A percentile compares a stretch with the other conserved stretches of the same genome.
These are phyloP conservation scores for Cinnamomum chago DNA, from an alignment of 164 flowering plant species.

Conservation along the genomic window DNA sequence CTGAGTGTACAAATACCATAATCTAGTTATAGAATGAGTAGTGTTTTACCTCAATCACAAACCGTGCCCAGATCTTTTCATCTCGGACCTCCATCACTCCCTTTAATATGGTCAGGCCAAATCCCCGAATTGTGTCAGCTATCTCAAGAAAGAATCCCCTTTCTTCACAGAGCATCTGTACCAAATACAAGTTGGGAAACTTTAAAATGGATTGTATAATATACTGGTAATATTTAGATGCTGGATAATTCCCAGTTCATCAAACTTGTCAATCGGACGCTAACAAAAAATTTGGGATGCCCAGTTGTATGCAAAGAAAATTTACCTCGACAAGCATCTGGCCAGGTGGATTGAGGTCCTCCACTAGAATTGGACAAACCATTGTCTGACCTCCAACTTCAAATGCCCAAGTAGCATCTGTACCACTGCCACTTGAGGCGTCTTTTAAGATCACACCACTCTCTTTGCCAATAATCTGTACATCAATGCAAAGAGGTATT, in stretches of 20 bases:
- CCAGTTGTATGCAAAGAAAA: neutral
- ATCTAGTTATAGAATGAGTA: neutral
- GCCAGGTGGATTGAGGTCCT: slow-evolving; percentile 71
- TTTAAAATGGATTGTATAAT: neutral
- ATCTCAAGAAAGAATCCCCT: slow-evolving; percentile 85
- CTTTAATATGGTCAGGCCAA: slow-evolving; percentile 74
- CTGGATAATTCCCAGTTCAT: neutral
- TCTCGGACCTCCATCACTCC: slow-evolving; percentile 72
- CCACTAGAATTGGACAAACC: slow-evolving; percentile 75
- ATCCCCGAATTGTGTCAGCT: slow-evolving; percentile 65
- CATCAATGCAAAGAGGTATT: slow-evolving; percentile 8
- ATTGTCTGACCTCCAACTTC: slow-evolving; percentile 61
- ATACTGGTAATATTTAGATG: neutral
- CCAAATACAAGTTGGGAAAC: neutral
- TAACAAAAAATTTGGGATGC: neutral
- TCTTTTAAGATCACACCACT: slow-evolving; percentile 37
- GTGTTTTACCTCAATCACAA: slow-evolving; percentile 65
- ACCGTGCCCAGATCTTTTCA: slow-evolving; percentile 73
- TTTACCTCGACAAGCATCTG: slow-evolving; percentile 89
- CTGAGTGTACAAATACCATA: neutral
- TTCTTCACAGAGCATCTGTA: slow-evolving; percentile 84
- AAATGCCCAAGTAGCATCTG: slow-evolving; percentile 75
- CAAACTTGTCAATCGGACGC: neutral
- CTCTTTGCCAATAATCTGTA: slow-evolving; percentile 41
- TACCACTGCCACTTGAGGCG: slow-evolving; percentile 19